Evolutionary conservation across 257 asterid species (phyloP).

Genomic region (Primulina tabacum): DNA sequence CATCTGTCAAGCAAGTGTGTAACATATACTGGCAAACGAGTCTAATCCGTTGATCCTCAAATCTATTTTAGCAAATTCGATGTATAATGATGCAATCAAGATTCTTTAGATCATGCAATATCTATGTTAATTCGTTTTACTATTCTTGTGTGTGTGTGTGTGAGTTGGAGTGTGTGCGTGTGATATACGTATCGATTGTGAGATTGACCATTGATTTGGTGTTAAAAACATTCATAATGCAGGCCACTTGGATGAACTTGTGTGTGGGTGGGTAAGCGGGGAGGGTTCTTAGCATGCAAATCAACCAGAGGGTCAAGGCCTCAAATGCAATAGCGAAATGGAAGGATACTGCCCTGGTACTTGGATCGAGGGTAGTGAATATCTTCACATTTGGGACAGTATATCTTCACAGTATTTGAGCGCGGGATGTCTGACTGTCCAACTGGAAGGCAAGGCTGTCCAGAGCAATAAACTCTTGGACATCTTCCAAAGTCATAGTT

Average conservation of each 20-base stretch:
- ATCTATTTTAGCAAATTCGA: not conserved
- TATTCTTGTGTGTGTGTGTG: not conserved
- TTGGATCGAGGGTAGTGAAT: no score
- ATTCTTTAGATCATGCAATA: not conserved
- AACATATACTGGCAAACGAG: not conserved
- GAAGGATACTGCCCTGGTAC: no score
- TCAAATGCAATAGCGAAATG: not conserved
- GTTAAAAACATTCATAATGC: not conserved
- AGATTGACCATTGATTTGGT: not conserved
- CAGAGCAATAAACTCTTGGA: no score
- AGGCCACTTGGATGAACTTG: not conserved
- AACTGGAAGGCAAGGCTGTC: no score
- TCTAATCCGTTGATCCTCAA: not conserved
- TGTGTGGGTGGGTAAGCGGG: not conserved
- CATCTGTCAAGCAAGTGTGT: not conserved
- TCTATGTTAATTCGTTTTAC: not conserved
- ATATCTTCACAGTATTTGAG: no score
- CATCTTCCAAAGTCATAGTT: conserved; percentile 42
- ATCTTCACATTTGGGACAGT: no score
- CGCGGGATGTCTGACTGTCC: no score
- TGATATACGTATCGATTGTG: not conserved
- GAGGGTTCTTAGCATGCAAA: conserved; percentile 5
- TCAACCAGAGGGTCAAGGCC: conserved; percentile 10
- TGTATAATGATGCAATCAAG: not conserved
- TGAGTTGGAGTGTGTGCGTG: no score